Base-by-base conservation (phyloP, 345 rosid genomes). In the Citrus cavaleriei region DNA sequence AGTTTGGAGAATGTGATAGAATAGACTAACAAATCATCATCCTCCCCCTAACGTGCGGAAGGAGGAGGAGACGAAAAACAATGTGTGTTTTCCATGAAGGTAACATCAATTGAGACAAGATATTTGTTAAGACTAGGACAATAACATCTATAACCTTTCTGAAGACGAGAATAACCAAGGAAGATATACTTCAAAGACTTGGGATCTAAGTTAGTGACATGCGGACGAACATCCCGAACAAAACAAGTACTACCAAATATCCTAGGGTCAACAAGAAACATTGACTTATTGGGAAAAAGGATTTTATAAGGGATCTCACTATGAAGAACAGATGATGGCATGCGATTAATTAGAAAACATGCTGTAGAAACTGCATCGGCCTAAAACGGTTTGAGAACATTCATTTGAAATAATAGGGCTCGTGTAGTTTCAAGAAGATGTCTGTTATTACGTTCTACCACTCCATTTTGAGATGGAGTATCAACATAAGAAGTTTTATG, bases 41-140 rank as follows among this genome's bases (percentile, higher is more conserved):
- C 27, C 3, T 18, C n/a, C 10, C 3, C 3, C 10, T 22, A 2
- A 58, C 0, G 0, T 1, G 3, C 3, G 0, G 0, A 1, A 19
- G 24, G 2, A 5, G 61, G 9, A 21, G 27, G 21, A 2, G 27
- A 21, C 1, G 0, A 21, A 7, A 58, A 58, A 58, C 0, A n/a
- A 0, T 0, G 42, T 38, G n/a, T 58, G 24, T 21, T 6, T n/a
- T 59, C 4, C 0, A 24, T 2, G 12, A 59, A 59, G 2, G 63
- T 59, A n/a, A 59, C 63, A 59, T 59, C 28, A 59, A 7, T 25
- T 5, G 63, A 59, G 4, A 59, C 12, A 22, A 59, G 28, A 10
- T 59, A 59, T 38, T 38, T 38, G 12, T 38, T 38, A 7, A 2
- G 3, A 37, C 10, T 59, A 22, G 27, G 63, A 6, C 28, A 6